A percentile compares a stretch with the other conserved stretches of the same genome.
Evolutionary conservation across 2,329 filamentous ascomycete species (phyloP).

Genomic region (Fonsecaea nubica): DNA sequence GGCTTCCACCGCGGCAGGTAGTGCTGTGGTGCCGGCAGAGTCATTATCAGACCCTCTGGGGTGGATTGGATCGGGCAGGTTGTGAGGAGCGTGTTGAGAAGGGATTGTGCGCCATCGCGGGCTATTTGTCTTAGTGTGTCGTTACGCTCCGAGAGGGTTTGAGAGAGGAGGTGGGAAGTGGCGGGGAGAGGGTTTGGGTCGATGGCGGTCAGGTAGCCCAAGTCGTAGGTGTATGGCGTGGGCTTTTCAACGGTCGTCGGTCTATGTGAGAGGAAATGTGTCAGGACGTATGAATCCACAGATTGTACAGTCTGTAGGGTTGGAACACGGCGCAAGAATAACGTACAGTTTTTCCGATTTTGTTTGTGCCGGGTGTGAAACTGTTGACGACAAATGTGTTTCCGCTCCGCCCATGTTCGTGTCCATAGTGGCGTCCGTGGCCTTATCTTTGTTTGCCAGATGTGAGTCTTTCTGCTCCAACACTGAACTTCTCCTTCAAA

Average conservation of each 20-base stretch:
- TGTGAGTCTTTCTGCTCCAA: neutral
- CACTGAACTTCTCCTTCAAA: neutral
- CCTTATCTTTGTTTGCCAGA: neutral
- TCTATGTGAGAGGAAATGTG: constrained; percentile 7
- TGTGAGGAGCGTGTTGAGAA: constrained; percentile 92
- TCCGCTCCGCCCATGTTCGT: constrained; percentile 25
- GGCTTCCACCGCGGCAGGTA: constrained; percentile 88
- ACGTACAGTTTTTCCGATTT: constrained; percentile 53
- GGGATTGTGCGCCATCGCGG: constrained; percentile 86
- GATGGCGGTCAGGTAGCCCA: constrained; percentile 82
- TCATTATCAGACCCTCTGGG: constrained; percentile 74
- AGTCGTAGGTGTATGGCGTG: constrained; percentile 90
- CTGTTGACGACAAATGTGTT: neutral
- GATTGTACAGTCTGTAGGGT: constrained; percentile 1
- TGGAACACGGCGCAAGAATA: neutral
- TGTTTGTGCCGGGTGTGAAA: constrained; percentile 9
- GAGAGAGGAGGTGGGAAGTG: constrained; percentile 49
- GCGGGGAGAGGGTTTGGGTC: constrained; percentile 82
- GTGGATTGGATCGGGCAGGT: constrained; percentile 79
- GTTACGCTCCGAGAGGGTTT: constrained; percentile 60
- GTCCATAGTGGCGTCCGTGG: constrained; percentile 13
- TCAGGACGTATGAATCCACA: neutral
- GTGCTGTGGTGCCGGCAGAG: constrained; percentile 66
- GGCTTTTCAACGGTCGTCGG: constrained; percentile 71
- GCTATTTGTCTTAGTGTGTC: constrained; percentile 73